phyloP scores from a whole-genome alignment of 2,329 filamentous ascomycete genomes.

The Penicillium oxalicum region DNA sequence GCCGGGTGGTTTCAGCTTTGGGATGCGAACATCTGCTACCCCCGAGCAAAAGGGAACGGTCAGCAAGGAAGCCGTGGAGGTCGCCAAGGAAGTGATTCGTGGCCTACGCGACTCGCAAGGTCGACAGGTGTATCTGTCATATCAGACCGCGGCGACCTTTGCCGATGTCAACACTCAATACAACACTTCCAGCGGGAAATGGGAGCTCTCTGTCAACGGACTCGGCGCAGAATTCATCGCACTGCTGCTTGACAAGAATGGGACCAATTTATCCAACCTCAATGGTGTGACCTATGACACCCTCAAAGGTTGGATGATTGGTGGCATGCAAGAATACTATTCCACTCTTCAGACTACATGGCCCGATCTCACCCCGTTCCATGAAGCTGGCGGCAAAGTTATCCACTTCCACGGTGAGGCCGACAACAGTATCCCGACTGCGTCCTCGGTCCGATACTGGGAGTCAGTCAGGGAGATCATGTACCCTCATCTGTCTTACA shows the following conservation, averaged over 20 bases:
- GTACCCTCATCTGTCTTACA: constrained; percentile 38
- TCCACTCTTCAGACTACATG: constrained; percentile 48
- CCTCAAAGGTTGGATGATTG: constrained; percentile 47
- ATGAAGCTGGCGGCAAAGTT: constrained; percentile 47
- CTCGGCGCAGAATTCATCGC: constrained; percentile 12
- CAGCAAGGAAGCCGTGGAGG: constrained; percentile 9
- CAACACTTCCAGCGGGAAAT: constrained; percentile 6
- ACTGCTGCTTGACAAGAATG: constrained; percentile 18
- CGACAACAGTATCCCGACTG: constrained; percentile 47
- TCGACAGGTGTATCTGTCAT: constrained; percentile 11
- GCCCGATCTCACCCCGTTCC: constrained; percentile 47
- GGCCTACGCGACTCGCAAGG: constrained; percentile 13
- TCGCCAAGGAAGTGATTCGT: constrained; percentile 8
- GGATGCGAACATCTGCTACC: constrained; percentile 1
- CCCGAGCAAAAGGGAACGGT: constrained; percentile 12
- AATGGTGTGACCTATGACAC: constrained; percentile 51
- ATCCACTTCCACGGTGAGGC: constrained; percentile 53
- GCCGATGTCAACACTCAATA: constrained; percentile 11
- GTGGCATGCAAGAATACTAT: constrained; percentile 41
- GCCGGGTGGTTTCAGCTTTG: constrained; percentile 6
- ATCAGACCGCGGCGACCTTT: constrained; percentile 11
- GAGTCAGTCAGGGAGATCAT: constrained; percentile 48
- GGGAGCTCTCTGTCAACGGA: constrained; percentile 11
- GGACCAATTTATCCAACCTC: constrained; percentile 38
- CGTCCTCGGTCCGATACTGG: constrained; percentile 49